Evolutionary conservation across 768 basidiomycete genomes (phyloP), one percentile per base, ranked within the genome.

Genomic region (Strobilomyces dryophilus): DNA sequence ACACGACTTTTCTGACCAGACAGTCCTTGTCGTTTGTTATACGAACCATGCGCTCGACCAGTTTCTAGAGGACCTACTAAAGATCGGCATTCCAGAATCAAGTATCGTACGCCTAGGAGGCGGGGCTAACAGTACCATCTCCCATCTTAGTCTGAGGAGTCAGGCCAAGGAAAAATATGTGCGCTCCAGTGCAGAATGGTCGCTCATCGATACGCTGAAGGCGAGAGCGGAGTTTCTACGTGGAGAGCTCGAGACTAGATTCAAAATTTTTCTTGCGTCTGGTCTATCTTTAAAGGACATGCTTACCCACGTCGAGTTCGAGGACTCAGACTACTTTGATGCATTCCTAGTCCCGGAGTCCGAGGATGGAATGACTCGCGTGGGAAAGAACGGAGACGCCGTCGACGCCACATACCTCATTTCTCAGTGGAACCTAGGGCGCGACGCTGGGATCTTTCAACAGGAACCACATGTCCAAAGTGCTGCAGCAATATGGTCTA

Each of bases 41-140:
- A 88, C 85, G 0, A 87, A 88, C 55, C 85, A 88, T 52, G 86
- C 86, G 0, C 74, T 88, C 0, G 85, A 87, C 59, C 80, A 85
- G 53, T 82, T 88, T 49, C 72, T 88, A 1, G 78, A 80, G 49
- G 79, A 82, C 52, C 73, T 88, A 1, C 61, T 88, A 4, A 73
- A 79, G 41, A 80, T 82, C 32, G 84, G 81, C 1, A 83, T 88
- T 7, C 79, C 83, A 0, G 45, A 51, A 0, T 5, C 42, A 1
- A 71, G 58, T 29, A 77, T 88, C 52, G 78, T 81, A 15, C 77
- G 85, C 0, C 68, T 87, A 0, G 75, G 75, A 8, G 77, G 85
- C 2, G 84, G 85, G 56, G 74, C 76, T 0, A 82, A 80, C 4
- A 0, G 68, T 0, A 58, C 70, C 0, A 83, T 83, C 0, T 76